phyloP scores from a whole-genome alignment of 768 basidiomycete species.

The Naganishia onofrii region DNA sequence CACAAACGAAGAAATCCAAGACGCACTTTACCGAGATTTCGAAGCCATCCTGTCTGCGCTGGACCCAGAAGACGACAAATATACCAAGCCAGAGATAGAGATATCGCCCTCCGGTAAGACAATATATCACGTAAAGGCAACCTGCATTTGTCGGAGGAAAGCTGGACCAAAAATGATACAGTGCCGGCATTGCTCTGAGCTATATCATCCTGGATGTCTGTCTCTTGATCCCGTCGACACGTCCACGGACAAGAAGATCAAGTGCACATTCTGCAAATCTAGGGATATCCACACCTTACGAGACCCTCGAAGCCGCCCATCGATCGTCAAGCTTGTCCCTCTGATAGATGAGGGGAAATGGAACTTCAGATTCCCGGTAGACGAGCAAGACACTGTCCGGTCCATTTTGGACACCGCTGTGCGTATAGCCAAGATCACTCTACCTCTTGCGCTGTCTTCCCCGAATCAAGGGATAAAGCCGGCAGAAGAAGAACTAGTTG shows the following conservation, averaged over 20 bases:
- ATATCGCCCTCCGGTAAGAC: conserved; percentile 22
- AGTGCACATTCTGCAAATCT: conserved; percentile 28
- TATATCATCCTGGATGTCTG: conserved; percentile 49
- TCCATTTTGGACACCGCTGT: conserved; percentile 34
- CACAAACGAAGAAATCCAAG: conserved; percentile 23
- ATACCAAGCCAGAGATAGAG: not conserved
- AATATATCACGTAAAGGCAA: conserved; percentile 27
- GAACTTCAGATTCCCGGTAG: conserved; percentile 40
- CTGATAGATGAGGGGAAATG: conserved; percentile 36
- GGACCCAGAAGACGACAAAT: conserved; percentile 39
- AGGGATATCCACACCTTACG: conserved; percentile 38
- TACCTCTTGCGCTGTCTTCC: conserved; percentile 41
- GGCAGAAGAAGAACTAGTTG: conserved; percentile 17
- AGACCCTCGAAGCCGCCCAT: conserved; percentile 31
- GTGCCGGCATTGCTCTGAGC: conserved; percentile 41
- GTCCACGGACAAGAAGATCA: conserved; percentile 26
- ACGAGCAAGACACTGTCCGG: conserved; percentile 34
- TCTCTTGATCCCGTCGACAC: conserved; percentile 31
- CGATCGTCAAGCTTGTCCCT: conserved; percentile 34
- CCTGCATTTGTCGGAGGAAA: conserved; percentile 47
- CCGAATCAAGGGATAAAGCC: conserved; percentile 31
- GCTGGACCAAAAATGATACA: conserved; percentile 40
- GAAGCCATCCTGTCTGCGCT: conserved; percentile 32
- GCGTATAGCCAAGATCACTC: conserved; percentile 32
- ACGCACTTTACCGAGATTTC: conserved; percentile 25